These are phyloP conservation scores for Aegilops longissima DNA, from an alignment of 176 grass and related monocot genomes.

Conservation along the genomic window DNA sequence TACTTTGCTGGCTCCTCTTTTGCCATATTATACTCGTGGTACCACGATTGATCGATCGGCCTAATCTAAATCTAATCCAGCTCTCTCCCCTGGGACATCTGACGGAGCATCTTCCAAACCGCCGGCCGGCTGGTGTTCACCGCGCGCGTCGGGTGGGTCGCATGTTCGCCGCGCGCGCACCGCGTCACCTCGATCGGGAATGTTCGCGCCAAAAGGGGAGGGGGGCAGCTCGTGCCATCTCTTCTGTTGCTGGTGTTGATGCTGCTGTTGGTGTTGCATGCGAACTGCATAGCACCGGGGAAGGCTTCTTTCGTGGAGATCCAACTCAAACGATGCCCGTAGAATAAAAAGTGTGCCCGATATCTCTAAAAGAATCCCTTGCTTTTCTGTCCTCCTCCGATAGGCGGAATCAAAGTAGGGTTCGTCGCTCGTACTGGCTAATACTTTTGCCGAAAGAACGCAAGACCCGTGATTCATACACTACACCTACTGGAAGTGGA, in stretches of 20 bases:
- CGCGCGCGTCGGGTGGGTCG: conserved; percentile 12
- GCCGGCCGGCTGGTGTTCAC: not conserved
- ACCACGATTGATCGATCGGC: conserved; percentile 5
- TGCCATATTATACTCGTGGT: not conserved
- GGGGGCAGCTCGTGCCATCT: not conserved
- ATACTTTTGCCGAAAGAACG: conserved; percentile 30
- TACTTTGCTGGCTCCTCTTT: conserved; percentile 15
- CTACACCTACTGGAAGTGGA: conserved; percentile 19
- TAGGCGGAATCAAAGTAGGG: conserved; percentile 35
- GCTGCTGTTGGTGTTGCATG: not conserved
- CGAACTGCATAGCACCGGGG: not conserved
- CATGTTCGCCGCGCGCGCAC: conserved; percentile 36
- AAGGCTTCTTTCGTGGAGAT: conserved; percentile 14
- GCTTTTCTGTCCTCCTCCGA: not conserved
- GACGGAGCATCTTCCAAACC: not conserved
- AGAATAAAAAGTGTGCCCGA: conserved; percentile 17
- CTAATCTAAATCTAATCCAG: not conserved
- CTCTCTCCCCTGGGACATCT: not conserved
- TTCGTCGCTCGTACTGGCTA: not conserved
- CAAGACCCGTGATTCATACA: conserved; percentile 29
- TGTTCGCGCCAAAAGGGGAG: conserved; percentile 30
- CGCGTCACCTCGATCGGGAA: conserved; percentile 6
- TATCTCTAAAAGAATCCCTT: conserved; percentile 45
- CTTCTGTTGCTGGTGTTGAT: not conserved
- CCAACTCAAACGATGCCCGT: conserved; percentile 29